Percentiles rank a stretch among this genome's conserved stretches.
Conservation (phyloP, 2,329 filamentous ascomycete species). For the Annulohypoxylon truncatum region DNA sequence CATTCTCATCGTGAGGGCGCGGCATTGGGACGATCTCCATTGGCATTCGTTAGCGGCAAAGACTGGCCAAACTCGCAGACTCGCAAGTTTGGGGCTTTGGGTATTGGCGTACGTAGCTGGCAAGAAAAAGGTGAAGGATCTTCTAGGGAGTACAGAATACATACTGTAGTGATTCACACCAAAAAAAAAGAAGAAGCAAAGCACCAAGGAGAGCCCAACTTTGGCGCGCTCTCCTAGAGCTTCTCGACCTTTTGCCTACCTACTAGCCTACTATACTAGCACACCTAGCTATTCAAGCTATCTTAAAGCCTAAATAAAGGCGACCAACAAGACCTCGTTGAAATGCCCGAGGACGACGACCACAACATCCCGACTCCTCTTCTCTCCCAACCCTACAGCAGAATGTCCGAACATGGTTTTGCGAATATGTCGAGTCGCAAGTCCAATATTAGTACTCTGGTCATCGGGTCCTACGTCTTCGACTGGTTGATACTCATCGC, state of each 20-base stretch:
- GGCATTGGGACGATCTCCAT: conserved; percentile 41
- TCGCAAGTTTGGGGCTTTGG: conserved; percentile 16
- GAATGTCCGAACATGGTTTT: conserved; percentile 46
- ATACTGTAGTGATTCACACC: neutral
- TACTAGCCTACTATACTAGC: neutral
- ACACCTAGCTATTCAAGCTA: neutral
- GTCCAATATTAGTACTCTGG: conserved; percentile 47
- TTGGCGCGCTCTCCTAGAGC: conserved; percentile 7
- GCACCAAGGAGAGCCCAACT: conserved; percentile 10
- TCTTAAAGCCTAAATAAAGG: conserved; percentile 21
- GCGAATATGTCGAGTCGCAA: conserved; percentile 35
- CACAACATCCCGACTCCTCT: conserved; percentile 41
- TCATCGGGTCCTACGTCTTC: conserved; percentile 74
- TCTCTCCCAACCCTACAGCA: conserved; percentile 46
- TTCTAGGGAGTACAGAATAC: neutral
- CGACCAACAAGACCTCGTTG: conserved; percentile 26
- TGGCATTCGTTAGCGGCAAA: conserved; percentile 33
- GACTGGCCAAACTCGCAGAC: conserved; percentile 5
- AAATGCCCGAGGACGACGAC: conserved; percentile 47
- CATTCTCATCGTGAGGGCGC: conserved; percentile 35
- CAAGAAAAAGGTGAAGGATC: conserved; percentile 16
- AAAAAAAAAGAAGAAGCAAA: conserved; percentile 1
- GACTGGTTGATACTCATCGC: conserved; percentile 78
- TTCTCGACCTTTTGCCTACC: conserved; percentile 7
- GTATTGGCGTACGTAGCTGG: conserved; percentile 6